phyloP scores from a whole-genome alignment of 2,329 filamentous ascomycete species.

The Rutstroemia sp. region DNA sequence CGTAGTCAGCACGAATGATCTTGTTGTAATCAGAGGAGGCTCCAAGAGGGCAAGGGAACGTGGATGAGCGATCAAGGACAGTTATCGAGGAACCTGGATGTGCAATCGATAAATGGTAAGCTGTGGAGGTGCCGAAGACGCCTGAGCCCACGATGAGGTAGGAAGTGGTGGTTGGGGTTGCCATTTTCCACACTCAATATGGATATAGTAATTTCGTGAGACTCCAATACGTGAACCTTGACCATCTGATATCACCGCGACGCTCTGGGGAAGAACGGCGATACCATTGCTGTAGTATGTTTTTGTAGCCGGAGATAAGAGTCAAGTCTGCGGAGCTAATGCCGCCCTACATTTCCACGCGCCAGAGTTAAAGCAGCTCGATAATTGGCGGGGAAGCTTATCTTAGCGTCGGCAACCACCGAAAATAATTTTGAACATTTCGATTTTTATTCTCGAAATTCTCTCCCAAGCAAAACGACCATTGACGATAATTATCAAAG shows the following conservation, averaged over 20 bases:
- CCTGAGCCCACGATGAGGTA: constrained; percentile 43
- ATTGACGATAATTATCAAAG: neutral
- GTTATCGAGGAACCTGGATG: constrained; percentile 34
- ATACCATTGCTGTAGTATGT: too few species aligned
- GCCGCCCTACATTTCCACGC: neutral
- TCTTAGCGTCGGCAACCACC: constrained; percentile 8
- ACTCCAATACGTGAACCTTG: too few species aligned
- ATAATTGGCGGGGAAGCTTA: constrained; percentile 5
- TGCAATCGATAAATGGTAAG: constrained; percentile 39
- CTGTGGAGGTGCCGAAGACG: constrained; percentile 44
- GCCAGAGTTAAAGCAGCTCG: neutral
- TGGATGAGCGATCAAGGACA: constrained; percentile 35
- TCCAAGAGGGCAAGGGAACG: constrained; percentile 33
- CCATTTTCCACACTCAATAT: neutral
- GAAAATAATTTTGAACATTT: constrained; percentile 7
- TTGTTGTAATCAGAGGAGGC: constrained; percentile 56
- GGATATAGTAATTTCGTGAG: neutral
- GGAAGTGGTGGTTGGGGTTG: constrained; percentile 5
- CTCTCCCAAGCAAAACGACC: neutral
- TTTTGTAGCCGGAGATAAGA: too few species aligned
- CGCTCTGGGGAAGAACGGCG: too few species aligned
- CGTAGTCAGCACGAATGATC: constrained; percentile 51
- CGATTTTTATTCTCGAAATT: constrained; percentile 12
- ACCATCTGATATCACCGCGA: too few species aligned
- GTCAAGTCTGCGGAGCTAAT: neutral